Base-by-base conservation (phyloP, 768 basidiomycete genomes). In the Boletus reticuloceps region DNA sequence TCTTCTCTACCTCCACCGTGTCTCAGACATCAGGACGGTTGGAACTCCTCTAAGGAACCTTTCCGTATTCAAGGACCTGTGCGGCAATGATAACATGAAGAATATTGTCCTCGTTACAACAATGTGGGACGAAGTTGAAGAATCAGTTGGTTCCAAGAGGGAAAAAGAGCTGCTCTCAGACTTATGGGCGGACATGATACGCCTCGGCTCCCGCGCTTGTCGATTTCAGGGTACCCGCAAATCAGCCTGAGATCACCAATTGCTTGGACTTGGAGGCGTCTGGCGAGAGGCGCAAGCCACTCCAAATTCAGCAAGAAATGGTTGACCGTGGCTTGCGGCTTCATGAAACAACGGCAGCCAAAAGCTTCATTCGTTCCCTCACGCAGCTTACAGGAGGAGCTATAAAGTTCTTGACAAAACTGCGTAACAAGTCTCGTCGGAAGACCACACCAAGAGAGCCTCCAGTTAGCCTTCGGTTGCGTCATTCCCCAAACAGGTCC, bases 221-320 rank as follows among this genome's bases (percentile, higher is more conserved):
- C 27, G 27, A 9, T 29, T 29, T 29, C 27, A 29, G 8, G 27
- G 27, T 9, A 29, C 27, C 27, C 27, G 1, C 8, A 9, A 29
- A 29, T 29, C 27, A 29, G 27, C 27, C 9, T 29, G 27, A 9
- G 27, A 51, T 64, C 34, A 51, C 64, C 14, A 3, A 46, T 8
- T 12, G 5, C 5, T 32, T 64, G 9, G 27, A 29, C 27, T 9
- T 29, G 27, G 27, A 8, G 27, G 8, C 9, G 8, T 29, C 27
- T 2, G 8, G 9, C 27, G 43, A 40, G 20, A 25, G 6, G 20
- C 43, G 44, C 14, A 2, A 20, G 4, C 58, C 61, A 8, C 44
- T 63, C 17, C 50, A 50, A 41, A 63, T 63, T 20, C 62, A 63
- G n/a, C 10, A 2, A 14, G 62, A 63, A 44, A 63, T 63, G 62